These are phyloP conservation scores for Plasmodium gallinaceum DNA, from an alignment of 169 alveolate genomes.

Conservation along the genomic window DNA sequence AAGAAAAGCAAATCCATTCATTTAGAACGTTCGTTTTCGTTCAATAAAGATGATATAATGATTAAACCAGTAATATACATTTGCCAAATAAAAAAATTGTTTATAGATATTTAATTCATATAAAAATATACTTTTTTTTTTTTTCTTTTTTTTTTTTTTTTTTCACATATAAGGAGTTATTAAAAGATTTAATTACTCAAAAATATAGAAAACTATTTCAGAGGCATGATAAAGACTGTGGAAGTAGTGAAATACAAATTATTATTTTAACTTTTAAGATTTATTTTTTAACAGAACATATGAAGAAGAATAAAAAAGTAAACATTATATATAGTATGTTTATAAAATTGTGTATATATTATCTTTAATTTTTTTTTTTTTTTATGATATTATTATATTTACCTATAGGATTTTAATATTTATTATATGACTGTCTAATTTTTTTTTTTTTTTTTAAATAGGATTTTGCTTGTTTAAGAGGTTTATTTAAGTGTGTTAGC, in stretches of 20 bases:
- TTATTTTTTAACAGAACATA: conserved; percentile 60
- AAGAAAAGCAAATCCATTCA: conserved; percentile 30
- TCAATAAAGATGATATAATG: conserved; percentile 15
- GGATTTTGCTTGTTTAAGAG: conserved; percentile 74
- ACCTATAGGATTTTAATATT: not conserved
- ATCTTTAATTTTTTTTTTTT: not conserved
- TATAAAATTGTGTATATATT: not conserved
- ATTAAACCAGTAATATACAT: conserved; percentile 54
- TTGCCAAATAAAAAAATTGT: not conserved
- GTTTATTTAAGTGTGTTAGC: conserved; percentile 72
- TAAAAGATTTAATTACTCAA: conserved; percentile 70
- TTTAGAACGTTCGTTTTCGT: conserved; percentile 71
- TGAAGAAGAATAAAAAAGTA: conserved; percentile 68
- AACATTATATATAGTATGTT: not conserved
- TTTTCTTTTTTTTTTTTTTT: not conserved
- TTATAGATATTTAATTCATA: not conserved
- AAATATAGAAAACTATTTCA: conserved; percentile 60
- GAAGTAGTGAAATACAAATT: conserved; percentile 76
- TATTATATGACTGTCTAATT: not conserved
- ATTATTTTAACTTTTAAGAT: conserved; percentile 68
- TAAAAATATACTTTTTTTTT: not conserved
- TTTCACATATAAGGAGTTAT: conserved; percentile 31
- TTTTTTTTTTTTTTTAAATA: conserved; percentile 6
- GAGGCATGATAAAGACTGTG: conserved; percentile 70
- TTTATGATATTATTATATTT: not conserved